Percentiles rank a stretch among this genome's conserved stretches.
phyloP scores from a whole-genome alignment of 2,329 filamentous ascomycete genomes.

The Neofusicoccum sp. region DNA sequence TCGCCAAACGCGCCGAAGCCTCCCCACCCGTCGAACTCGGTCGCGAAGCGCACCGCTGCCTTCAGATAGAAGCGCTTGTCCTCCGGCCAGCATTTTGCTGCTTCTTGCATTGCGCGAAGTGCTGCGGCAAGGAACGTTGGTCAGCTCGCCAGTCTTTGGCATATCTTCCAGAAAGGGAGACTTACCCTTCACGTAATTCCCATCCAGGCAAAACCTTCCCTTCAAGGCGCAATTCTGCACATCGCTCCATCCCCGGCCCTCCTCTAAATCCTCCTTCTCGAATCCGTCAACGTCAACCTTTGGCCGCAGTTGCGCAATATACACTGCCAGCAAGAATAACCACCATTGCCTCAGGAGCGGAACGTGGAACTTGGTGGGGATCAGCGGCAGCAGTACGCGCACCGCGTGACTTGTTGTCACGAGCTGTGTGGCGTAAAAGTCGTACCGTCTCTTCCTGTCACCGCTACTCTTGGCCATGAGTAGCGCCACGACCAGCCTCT shows the following conservation, averaged over 20 bases:
- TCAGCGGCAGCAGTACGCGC: slow-evolving; percentile 74
- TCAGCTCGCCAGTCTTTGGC: neutral
- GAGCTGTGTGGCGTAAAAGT: slow-evolving; percentile 79
- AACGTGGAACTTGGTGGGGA: slow-evolving; percentile 72
- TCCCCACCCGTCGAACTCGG: slow-evolving; percentile 70
- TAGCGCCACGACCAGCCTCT: slow-evolving; percentile 55
- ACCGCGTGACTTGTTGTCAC: slow-evolving; percentile 86
- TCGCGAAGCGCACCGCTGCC: slow-evolving; percentile 68
- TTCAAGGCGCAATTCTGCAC: slow-evolving; percentile 69
- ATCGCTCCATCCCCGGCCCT: slow-evolving; percentile 71
- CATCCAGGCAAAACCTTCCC: slow-evolving; percentile 66
- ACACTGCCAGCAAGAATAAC: slow-evolving; percentile 75
- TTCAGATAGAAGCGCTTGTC: slow-evolving; percentile 63
- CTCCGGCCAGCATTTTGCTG: slow-evolving; percentile 72
- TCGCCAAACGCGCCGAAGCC: slow-evolving; percentile 37
- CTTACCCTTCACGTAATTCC: slow-evolving; percentile 73
- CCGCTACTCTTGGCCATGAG: slow-evolving; percentile 54
- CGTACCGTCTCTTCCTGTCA: slow-evolving; percentile 56
- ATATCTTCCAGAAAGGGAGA: neutral
- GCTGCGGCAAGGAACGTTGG: too few relatives aligned
- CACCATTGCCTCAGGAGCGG: slow-evolving; percentile 83
- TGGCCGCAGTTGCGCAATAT: slow-evolving; percentile 73
- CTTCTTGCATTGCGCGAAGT: slow-evolving; percentile 71
- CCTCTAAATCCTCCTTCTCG: slow-evolving; percentile 50
- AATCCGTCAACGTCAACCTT: slow-evolving; percentile 65